Base-by-base conservation (phyloP, 164 flowering plant genomes). In the Berberis thunbergii region DNA sequence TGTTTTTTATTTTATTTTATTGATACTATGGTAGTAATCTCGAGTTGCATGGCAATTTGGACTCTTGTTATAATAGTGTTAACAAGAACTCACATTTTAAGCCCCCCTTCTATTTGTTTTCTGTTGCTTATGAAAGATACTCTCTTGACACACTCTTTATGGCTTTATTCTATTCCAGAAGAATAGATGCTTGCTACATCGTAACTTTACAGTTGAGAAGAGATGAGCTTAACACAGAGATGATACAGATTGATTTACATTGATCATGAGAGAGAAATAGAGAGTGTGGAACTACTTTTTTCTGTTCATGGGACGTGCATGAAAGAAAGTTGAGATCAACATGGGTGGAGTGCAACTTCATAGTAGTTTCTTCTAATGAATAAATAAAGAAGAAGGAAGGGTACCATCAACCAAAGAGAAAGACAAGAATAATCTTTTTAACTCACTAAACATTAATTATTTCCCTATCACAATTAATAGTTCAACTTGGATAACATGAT, bases 331-430 rank as follows among this genome's bases (percentile, higher is more conserved):
- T 61, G 26, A 46, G 69, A 73, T 57, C 64, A 68, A 73, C 48
- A 68, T 57, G 59, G 63, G 13, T 10, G 54, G 69, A 59, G 45
- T 66, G 74, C 81, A 80, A 54, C 69, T 81, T 83, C 87, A 70
- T 67, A 38, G 84, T 70, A 77, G 82, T 80, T 80, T 79, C 86
- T 75, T 7, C n/a, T n/a, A 59, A 62, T 73, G 84, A 80, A 85
- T 79, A 82, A 81, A 83, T 80, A 12, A 8, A 54, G 38, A 54
- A 54, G 50, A 48, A 48, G 50, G 9, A 48, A 9, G 9, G 9
- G 50, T 5, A 59, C 50, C 57, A 52, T 45, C 62, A 65, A 57
- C 56, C 40, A 61, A 68, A 65, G 60, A 74, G 65, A 75, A 13
- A 61, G 78, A 73, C 81, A 72, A 70, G 77, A 80, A 72, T 69